These are phyloP conservation scores for Pulveroboletus frians DNA, from an alignment of 768 basidiomycete species.

Conservation along the genomic window DNA sequence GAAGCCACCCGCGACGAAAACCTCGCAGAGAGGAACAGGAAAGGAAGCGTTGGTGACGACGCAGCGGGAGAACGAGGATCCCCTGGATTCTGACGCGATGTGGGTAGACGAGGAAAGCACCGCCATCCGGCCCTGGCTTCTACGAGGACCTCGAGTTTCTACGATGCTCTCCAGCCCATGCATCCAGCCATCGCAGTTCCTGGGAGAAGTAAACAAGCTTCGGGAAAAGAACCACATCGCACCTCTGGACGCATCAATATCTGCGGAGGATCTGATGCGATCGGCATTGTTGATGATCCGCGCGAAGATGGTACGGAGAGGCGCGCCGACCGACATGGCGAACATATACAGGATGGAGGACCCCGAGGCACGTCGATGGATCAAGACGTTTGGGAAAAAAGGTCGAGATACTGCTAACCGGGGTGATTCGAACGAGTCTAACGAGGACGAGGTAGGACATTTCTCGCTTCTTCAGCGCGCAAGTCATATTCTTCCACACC, in stretches of 20 bases:
- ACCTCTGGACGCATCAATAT: conserved; percentile 30
- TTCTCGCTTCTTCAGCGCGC: background rate
- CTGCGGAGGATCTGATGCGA: conserved; percentile 44
- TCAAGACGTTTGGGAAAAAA: conserved; percentile 29
- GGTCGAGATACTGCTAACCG: conserved; percentile 5
- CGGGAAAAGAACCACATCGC: conserved; percentile 51
- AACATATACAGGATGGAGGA: conserved; percentile 62
- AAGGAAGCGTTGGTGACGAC: conserved; percentile 47
- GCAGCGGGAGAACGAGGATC: conserved; percentile 50
- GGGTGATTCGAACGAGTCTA: conserved; percentile 16
- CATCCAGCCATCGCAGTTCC: conserved; percentile 41
- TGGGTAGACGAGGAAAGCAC: conserved; percentile 2
- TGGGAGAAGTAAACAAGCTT: conserved; percentile 52
- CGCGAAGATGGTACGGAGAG: conserved; percentile 57
- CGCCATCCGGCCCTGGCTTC: conserved; percentile 54
- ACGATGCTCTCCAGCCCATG: conserved; percentile 43
- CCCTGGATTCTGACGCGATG: conserved; percentile 6
- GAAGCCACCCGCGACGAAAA: conserved; percentile 7
- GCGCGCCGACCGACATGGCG: conserved; percentile 71
- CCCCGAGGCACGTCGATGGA: conserved; percentile 47
- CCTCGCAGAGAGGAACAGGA: conserved; percentile 5
- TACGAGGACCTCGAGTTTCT: conserved; percentile 51
- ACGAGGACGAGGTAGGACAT: conserved; percentile 27
- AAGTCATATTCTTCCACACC: background rate
- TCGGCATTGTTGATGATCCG: conserved; percentile 66